phyloP scores from a whole-genome alignment of 371 early-diverging fungal species.

The Rhizopus stolonifer region DNA sequence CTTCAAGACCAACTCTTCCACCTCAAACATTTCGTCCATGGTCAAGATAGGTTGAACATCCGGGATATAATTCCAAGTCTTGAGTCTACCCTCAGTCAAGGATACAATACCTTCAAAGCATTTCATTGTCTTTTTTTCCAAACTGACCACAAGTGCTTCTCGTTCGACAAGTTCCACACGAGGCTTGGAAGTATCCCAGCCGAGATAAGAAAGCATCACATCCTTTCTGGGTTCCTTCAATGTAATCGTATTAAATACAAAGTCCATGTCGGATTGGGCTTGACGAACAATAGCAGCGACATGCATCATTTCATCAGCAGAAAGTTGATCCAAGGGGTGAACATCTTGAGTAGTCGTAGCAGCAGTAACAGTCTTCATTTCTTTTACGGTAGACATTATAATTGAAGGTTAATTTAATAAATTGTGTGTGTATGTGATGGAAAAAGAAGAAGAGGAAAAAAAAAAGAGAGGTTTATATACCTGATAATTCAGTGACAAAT shows the following conservation, averaged over 20 bases:
- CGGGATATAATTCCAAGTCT: constrained; percentile 37
- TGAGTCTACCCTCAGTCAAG: constrained; percentile 26
- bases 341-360: constrained; percentile 18
- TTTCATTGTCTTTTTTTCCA: constrained; percentile 42
- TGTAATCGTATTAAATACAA: constrained; percentile 54
- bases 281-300: constrained; percentile 38
- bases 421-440: constrained; percentile 2
- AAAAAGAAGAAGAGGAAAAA: not conserved
- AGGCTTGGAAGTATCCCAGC: constrained; percentile 40
- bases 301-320: constrained; percentile 41
- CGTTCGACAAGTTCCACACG: constrained; percentile 40
- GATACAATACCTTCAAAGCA: constrained; percentile 46
- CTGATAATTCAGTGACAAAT: constrained; percentile 25
- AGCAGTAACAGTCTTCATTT: constrained; percentile 42
- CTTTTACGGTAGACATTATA: constrained; percentile 35
- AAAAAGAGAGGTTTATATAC: constrained; percentile 19
- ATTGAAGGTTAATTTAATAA: constrained; percentile 3
- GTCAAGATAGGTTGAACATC: constrained; percentile 54
- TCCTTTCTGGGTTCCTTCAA: constrained; percentile 49
- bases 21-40: constrained; percentile 53
- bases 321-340: constrained; percentile 51
- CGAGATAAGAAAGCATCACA: constrained; percentile 47
- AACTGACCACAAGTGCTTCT: constrained; percentile 43
- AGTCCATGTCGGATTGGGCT: constrained; percentile 30
- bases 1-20: constrained; percentile 46